Conservation (phyloP, 2,329 filamentous ascomycete species). For the Ophiostoma tasmaniense region DNA sequence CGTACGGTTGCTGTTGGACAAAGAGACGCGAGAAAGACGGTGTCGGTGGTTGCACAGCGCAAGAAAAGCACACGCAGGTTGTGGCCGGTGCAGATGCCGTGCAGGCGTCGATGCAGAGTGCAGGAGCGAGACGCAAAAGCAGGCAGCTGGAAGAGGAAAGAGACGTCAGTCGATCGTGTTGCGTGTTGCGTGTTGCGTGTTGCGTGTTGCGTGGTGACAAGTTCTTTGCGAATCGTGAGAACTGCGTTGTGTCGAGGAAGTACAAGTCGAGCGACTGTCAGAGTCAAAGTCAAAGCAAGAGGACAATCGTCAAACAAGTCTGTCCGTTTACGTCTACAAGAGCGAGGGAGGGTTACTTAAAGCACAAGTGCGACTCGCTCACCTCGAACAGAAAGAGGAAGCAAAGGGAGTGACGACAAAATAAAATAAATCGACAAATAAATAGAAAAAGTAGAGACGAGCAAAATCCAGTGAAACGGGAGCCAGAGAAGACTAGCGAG, state of each 20-base stretch:
- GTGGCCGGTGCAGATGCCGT: not conserved
- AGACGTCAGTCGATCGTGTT: not conserved
- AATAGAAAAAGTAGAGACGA: not conserved
- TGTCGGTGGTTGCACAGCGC: too few relatives aligned
- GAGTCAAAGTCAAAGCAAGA: not conserved
- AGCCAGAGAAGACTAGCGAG: not conserved
- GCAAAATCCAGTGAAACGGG: not conserved
- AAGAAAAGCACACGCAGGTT: not conserved
- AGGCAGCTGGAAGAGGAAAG: too few relatives aligned
- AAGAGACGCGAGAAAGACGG: not conserved
- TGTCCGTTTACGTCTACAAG: slow-evolving; percentile 7
- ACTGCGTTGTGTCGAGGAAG: too few relatives aligned
- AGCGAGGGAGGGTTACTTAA: slow-evolving; percentile 18
- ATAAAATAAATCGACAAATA: not conserved
- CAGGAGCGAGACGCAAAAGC: too few relatives aligned
- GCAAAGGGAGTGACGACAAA: not conserved
- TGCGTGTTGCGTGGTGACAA: too few relatives aligned
- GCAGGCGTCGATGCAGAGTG: too few relatives aligned
- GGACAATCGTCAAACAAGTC: not conserved
- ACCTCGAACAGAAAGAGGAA: too few relatives aligned
- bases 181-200: not conserved
- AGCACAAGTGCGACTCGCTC: slow-evolving; percentile 14
- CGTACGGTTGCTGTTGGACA: too few relatives aligned
- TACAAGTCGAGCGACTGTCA: not conserved
- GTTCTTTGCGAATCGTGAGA: too few relatives aligned